Percentiles rank a stretch among this genome's conserved stretches.
phyloP scores from a whole-genome alignment of 495 filamentous ascomycete species.

The Pseudomonodictys pantanalensis region DNA sequence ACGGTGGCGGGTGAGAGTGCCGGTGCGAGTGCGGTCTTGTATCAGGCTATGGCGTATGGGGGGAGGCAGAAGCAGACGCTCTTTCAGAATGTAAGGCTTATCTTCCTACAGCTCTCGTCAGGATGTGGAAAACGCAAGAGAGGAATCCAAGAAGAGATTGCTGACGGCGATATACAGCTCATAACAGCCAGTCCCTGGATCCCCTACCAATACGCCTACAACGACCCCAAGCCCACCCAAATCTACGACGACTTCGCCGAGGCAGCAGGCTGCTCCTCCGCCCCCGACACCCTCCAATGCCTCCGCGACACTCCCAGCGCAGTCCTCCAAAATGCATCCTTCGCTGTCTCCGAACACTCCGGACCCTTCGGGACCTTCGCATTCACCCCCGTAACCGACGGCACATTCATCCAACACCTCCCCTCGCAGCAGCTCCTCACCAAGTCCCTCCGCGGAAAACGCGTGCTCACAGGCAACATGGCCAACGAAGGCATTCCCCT shows the following conservation, averaged over 20 bases:
- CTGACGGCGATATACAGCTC: constrained; percentile 35
- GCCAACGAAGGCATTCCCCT: constrained; percentile 39
- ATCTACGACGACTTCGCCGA: constrained; percentile 57
- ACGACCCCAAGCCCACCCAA: constrained; percentile 51
- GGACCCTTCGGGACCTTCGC: constrained; percentile 53
- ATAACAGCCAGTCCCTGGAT: constrained; percentile 55
- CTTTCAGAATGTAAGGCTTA: constrained; percentile 41
- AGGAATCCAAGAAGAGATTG: no score
- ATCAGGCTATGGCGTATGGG: constrained; percentile 54
- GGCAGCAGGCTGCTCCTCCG: constrained; percentile 49
- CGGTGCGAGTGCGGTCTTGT: constrained; percentile 51
- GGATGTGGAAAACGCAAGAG: no score
- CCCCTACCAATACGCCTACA: constrained; percentile 51
- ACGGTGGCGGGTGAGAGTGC: constrained; percentile 40
- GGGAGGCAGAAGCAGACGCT: constrained; percentile 42
- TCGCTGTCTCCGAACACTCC: constrained; percentile 47
- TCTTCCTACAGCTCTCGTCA: no score
- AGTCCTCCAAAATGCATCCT: constrained; percentile 56
- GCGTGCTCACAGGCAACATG: constrained; percentile 49
- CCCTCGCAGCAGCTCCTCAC: constrained; percentile 53
- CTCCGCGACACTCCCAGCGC: constrained; percentile 51
- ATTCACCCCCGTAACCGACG: constrained; percentile 65
- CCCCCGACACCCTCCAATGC: constrained; percentile 52
- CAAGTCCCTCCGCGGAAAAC: constrained; percentile 53
- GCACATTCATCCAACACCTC: constrained; percentile 51